Evolutionary conservation across 148 eudicot genomes (phyloP).

Genomic region (Arctostaphylos glauca): DNA sequence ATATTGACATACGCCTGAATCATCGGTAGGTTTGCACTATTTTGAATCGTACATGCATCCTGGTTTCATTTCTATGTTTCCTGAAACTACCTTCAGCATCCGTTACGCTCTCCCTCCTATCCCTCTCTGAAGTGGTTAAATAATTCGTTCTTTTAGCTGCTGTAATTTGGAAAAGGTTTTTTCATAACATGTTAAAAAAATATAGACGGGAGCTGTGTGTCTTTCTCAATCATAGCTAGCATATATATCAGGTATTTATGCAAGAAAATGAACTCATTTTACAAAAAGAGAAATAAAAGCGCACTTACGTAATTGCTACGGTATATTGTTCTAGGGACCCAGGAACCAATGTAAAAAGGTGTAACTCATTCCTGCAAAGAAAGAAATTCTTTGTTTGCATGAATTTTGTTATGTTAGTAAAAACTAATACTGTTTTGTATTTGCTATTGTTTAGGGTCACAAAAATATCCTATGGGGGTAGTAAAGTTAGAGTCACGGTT

Average conservation of each 20-base stretch:
- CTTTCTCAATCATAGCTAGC: neutral
- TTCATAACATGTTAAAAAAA: neutral
- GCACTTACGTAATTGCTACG: neutral
- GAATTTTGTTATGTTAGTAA: neutral
- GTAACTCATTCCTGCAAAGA: too few relatives aligned
- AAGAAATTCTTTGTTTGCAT: neutral
- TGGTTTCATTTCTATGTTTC: neutral
- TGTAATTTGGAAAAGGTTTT: neutral
- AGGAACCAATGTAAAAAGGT: too few relatives aligned
- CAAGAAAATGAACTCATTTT: neutral
- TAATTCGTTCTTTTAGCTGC: neutral
- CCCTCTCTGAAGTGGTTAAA: neutral
- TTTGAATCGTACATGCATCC: neutral
- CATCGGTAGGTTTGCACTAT: constrained; percentile 53
- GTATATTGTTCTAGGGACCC: too few relatives aligned
- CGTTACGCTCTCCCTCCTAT: neutral
- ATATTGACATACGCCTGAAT: constrained; percentile 72
- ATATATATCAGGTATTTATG: neutral
- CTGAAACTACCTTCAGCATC: neutral
- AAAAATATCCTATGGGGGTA: constrained; percentile 57
- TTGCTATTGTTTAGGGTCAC: constrained; percentile 50
- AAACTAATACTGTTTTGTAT: neutral
- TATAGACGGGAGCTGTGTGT: neutral
- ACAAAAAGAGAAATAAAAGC: neutral
- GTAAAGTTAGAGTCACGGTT: constrained; percentile 65